A percentile compares a stretch with the other conserved stretches of the same genome.
Conservation (phyloP, 768 basidiomycete species). For the Xerocomellus chrysenteron region DNA sequence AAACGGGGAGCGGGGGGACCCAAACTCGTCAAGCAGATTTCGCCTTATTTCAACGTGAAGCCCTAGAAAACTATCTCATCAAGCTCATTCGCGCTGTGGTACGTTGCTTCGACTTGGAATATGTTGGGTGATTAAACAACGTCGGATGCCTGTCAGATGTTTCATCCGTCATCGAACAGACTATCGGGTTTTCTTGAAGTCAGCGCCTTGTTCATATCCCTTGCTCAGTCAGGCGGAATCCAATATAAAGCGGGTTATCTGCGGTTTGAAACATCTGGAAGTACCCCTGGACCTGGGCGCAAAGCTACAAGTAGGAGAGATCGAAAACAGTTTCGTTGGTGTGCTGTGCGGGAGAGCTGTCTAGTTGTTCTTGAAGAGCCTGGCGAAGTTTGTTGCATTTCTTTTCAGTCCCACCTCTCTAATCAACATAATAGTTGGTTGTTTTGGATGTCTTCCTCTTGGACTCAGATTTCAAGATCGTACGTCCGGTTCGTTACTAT, state of each 20-base stretch:
- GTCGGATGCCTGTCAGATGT: conserved; percentile 62
- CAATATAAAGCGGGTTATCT: conserved; percentile 93
- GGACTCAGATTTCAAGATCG: conserved; percentile 84
- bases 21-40: conserved; percentile 69
- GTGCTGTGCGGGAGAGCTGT: conserved; percentile 89
- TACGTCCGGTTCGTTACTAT: conserved; percentile 87
- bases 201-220: conserved; percentile 78
- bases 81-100: conserved; percentile 88
- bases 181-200: conserved; percentile 90
- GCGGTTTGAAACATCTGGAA: conserved; percentile 52
- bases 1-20: conserved; percentile 53
- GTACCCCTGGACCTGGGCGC: conserved; percentile 58
- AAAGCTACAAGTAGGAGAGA: conserved; percentile 59
- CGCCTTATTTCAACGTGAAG: conserved; percentile 77
- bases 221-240: conserved; percentile 77
- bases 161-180: conserved; percentile 85
- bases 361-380: conserved; percentile 84
- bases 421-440: conserved; percentile 47
- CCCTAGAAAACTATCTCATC: conserved; percentile 85
- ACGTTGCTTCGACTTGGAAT: conserved; percentile 27
- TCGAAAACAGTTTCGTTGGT: conserved; percentile 79
- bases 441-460: conserved; percentile 94
- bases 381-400: conserved; percentile 61
- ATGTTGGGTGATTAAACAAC: background rate
- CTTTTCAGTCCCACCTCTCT: background rate